Evolutionary conservation across 495 filamentous ascomycete genomes (phyloP), one percentile per base, ranked within the genome.

Genomic region (Penicillium bovifimosum): DNA sequence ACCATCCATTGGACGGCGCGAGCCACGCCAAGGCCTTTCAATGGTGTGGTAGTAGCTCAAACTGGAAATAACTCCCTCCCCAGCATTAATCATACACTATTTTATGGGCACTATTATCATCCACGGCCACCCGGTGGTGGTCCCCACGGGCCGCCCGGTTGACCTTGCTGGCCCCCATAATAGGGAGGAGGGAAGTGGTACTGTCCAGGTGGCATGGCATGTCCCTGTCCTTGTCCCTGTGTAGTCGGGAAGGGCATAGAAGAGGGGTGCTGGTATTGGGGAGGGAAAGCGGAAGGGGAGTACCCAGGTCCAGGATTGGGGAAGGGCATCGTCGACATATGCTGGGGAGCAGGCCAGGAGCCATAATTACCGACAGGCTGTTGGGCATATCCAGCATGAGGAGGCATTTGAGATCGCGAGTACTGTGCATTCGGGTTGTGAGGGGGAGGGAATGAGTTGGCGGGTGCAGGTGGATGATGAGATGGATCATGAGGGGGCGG

Each of bases 331-430:
- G 35, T 41, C 42, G 59, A 34, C 53, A 63, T 52, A 7, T 60
- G 64, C 24, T 64, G 62, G 32, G 73, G 69, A 48, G 73, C 71
- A 18, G 77, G 74, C 79, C 78, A 81, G 40, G 71, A 65, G n/a
- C 76, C 78, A 24, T 76, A 81, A 35, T 74, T 73, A 7, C 66
- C 67, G 11, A 74, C 78, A 11, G 72, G 75, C 27, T 72, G 73
- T 31, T 73, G 80, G 17, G 72, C 70, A 13, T 66, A 64, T 40
- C 60, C 53, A 28, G 58, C 27, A 20, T 44, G 31, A 36, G 45
- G 14, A 28, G 13, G 20, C 50, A 45, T 52, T 2, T 31, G n/a
- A 17, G 24, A 14, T 5, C 29, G 50, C 3, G 31, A 31, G 49
- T 59, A 64, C 52, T 58, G 65, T 39, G 53, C 55, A 41, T 65